Conservation (phyloP, 805 yeast species). For the Saturnispora dispora region DNA sequence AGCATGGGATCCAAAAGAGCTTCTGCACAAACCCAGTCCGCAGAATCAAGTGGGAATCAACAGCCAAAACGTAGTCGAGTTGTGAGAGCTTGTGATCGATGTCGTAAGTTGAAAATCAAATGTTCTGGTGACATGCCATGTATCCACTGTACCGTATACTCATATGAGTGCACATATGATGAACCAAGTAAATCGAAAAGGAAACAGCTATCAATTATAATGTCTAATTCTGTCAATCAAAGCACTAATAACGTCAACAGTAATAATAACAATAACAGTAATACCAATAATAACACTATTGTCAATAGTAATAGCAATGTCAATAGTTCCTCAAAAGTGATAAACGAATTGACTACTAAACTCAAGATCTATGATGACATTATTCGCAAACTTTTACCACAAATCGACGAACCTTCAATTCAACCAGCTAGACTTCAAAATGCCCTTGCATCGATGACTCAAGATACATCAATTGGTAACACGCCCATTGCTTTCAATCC, state of each 20-base stretch:
- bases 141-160: constrained; percentile 68
- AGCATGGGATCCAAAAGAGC: neutral
- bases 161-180: constrained; percentile 76
- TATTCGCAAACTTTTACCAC: constrained; percentile 25
- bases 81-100: constrained; percentile 44
- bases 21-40: neutral
- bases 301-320: neutral
- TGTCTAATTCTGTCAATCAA: constrained; percentile 35
- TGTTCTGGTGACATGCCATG: constrained; percentile 47
- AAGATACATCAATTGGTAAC: constrained; percentile 19
- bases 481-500: constrained; percentile 15
- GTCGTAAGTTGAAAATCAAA: constrained; percentile 42
- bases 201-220: constrained; percentile 17
- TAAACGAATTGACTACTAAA: constrained; percentile 26
- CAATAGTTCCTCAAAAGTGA: constrained; percentile 17
- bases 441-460: constrained; percentile 17
- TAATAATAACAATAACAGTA: neutral
- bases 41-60: neutral
- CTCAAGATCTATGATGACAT: constrained; percentile 27
- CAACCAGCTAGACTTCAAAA: constrained; percentile 27
- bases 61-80: constrained; percentile 30
- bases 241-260: constrained; percentile 27
- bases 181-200: constrained; percentile 45
- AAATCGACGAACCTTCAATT: constrained; percentile 26
- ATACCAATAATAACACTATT: neutral